Percentiles rank a stretch among this genome's conserved stretches.
Conservation (phyloP, 805 yeast species). For the Scheffersomyces spartinae region DNA sequence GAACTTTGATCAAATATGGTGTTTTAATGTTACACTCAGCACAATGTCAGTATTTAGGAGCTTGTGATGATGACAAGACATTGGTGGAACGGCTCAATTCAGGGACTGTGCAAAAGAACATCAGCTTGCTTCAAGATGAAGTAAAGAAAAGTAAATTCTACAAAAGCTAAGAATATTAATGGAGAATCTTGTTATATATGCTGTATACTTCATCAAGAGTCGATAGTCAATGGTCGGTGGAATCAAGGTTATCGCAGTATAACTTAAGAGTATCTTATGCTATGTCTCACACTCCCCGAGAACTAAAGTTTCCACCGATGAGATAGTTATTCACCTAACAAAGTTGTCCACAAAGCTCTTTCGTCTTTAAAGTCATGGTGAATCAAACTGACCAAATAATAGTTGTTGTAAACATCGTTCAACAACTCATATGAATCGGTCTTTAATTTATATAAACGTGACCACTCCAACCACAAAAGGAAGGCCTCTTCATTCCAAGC, state of each 20-base stretch:
- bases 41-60: constrained; percentile 22
- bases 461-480: constrained; percentile 88
- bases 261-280: too few relatives aligned
- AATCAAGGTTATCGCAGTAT: too few relatives aligned
- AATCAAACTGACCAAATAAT: constrained; percentile 72
- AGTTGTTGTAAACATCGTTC: constrained; percentile 46
- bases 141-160: not conserved
- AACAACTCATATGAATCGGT: constrained; percentile 51
- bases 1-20: constrained; percentile 38
- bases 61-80: constrained; percentile 11
- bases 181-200: too few relatives aligned
- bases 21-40: constrained; percentile 23
- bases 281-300: too few relatives aligned
- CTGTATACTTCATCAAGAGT: too few relatives aligned
- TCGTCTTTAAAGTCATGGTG: constrained; percentile 75
- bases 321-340: constrained; percentile 25
- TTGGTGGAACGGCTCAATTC: constrained; percentile 18
- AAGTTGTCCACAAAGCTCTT: constrained; percentile 63
- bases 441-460: constrained; percentile 54
- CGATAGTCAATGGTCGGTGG: too few relatives aligned
- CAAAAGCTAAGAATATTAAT: not conserved
- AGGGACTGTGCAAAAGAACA: too few relatives aligned
- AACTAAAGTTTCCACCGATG: constrained; percentile 1
- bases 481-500: constrained; percentile 98
- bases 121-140: not conserved